Evolutionary conservation across 192 early-diverging fungal species (phyloP).

Genomic region (Coemansia sp.): DNA sequence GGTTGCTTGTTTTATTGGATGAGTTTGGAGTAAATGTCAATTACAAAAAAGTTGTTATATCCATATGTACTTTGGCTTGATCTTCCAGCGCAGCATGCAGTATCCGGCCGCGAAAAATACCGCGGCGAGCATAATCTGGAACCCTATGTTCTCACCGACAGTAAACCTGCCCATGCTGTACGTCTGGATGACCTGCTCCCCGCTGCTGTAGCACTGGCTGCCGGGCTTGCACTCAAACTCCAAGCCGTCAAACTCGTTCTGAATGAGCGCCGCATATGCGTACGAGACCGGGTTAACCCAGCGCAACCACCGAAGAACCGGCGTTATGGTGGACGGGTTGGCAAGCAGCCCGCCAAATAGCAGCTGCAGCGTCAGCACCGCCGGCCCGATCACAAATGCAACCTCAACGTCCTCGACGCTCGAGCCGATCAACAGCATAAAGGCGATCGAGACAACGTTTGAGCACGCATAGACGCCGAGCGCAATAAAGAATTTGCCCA

Average conservation of each 20-base stretch:
- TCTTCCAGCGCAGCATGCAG: conserved; percentile 47
- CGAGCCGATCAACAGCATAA: conserved; percentile 49
- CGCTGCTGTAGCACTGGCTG: conserved; percentile 30
- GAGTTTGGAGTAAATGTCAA: background rate
- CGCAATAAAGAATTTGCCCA: conserved; percentile 39
- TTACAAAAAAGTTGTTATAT: conserved; percentile 13
- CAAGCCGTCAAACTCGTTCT: conserved; percentile 48
- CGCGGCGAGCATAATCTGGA: conserved; percentile 28
- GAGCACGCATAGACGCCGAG: conserved; percentile 36
- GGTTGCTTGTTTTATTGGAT: background rate
- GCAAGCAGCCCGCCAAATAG: conserved; percentile 52
- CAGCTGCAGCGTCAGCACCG: conserved; percentile 42
- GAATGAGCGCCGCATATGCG: conserved; percentile 42
- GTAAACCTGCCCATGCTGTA: conserved; percentile 44
- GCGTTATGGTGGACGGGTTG: conserved; percentile 39
- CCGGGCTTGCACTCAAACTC: conserved; percentile 24
- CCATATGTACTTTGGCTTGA: conserved; percentile 49
- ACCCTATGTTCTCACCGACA: conserved; percentile 19
- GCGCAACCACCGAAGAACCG: conserved; percentile 51
- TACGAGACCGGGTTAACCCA: conserved; percentile 51
- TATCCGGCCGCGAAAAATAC: conserved; percentile 32
- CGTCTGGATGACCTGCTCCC: conserved; percentile 33
- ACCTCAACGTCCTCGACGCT: conserved; percentile 33
- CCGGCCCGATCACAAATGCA: conserved; percentile 44
- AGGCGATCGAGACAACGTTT: conserved; percentile 41